Base-by-base conservation (phyloP, 2,329 filamentous ascomycete genomes). In the Pseudogymnoascus sp. region DNA sequence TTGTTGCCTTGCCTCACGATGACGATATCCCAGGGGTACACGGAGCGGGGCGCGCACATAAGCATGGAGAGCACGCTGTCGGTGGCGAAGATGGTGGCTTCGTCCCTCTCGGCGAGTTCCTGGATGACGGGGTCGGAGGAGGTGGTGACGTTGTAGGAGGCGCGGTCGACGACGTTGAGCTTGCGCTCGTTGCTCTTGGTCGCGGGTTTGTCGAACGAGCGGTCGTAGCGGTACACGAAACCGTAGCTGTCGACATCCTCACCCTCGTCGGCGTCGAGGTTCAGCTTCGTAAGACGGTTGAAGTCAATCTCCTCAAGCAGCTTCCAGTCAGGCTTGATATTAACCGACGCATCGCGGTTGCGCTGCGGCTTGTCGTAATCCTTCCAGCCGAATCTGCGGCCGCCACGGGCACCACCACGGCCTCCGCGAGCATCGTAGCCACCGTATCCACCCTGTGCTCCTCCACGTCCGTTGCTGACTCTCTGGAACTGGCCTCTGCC, bases 231-330 rank as follows among this genome's bases (percentile, higher is more conserved):
- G 86, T 97, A 93, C 62, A 99, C 83, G 87, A 97, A 99, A 67
- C 94, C 94, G 76, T 97, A 97, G 76, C 85, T 87, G 69, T 96
- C 93, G 65, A 99, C 79, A 73, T 99, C 94, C 79, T 99, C 94
- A 72, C 94, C 94, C 60, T 96, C 91, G 69, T 93, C 91, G 14
- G 92, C 88, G 71, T 97, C 94, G 65, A 99, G 84, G 79, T 97
- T 99, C 72, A 99, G 84, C 84, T 99, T 99, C 69, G 85, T 83
- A 69, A 99, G 84, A 69, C 94, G 89, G 80, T 91, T 93, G 80
- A 96, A 99, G 77, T 99, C 94, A 75, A 99, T 97, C 83, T 99
- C 94, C 80, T 99, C 94, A 71, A 97, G 82, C 79, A 99, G 84
- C 73, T 86, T 84, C 94, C 94, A 99, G 75, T 97, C 92, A 22